Evolutionary conservation across 2,329 filamentous ascomycete species (phyloP).

Genomic region (Aspergillus sp.): DNA sequence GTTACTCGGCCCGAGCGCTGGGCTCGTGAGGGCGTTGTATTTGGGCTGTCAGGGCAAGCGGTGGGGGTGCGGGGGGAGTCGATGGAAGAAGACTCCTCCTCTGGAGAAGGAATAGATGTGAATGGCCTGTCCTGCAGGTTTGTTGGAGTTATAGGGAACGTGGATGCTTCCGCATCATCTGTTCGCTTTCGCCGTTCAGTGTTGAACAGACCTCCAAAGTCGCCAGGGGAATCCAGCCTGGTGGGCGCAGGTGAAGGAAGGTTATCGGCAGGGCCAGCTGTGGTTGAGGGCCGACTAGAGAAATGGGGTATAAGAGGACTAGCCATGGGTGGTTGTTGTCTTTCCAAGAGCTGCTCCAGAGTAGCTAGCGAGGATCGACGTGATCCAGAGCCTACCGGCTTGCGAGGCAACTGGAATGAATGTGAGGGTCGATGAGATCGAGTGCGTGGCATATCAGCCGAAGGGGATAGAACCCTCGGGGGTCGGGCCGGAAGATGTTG

Average conservation of each 20-base stretch:
- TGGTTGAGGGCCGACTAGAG: slow-evolving; percentile 14
- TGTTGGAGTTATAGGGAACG: slow-evolving; percentile 1
- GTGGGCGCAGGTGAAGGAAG: slow-evolving; percentile 6
- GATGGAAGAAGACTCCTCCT: not conserved
- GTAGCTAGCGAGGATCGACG: slow-evolving; percentile 22
- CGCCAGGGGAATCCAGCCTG: slow-evolving; percentile 9
- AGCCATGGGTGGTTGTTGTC: slow-evolving; percentile 6
- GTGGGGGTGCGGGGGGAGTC: not conserved
- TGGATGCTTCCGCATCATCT: not conserved
- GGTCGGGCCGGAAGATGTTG: slow-evolving; percentile 23
- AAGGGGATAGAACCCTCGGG: slow-evolving; percentile 26
- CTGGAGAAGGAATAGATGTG: not conserved
- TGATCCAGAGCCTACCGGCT: slow-evolving; percentile 31
- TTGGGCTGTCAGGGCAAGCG: not conserved
- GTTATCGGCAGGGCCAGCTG: slow-evolving; percentile 9
- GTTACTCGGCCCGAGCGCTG: slow-evolving; percentile 22
- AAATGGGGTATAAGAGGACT: slow-evolving; percentile 28
- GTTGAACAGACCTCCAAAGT: not conserved
- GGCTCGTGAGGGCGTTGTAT: slow-evolving; percentile 10
- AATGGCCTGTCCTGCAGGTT: not conserved
- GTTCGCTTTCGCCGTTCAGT: not conserved
- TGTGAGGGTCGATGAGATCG: slow-evolving; percentile 15
- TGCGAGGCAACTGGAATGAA: slow-evolving; percentile 28
- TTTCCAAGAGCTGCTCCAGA: slow-evolving; percentile 17
- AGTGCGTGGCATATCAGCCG: slow-evolving; percentile 13